Conservation (phyloP, 495 filamentous ascomycete species). For the Schizothecium vesticola region DNA sequence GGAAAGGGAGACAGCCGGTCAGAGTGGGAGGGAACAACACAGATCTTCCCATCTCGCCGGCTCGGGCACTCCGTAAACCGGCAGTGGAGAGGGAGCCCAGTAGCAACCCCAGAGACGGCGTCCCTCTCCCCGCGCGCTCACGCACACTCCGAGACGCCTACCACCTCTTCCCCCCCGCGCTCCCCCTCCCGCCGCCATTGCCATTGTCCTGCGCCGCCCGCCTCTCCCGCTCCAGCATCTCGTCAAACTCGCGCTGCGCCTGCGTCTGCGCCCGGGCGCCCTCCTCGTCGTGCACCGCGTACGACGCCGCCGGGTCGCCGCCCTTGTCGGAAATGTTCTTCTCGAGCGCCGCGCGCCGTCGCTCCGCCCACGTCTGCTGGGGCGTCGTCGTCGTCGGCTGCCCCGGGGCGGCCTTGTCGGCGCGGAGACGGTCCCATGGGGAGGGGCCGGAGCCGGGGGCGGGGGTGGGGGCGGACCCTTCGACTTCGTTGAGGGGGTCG, state of each 20-base stretch:
- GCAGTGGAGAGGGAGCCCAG: too few species aligned
- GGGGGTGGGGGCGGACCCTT: neutral
- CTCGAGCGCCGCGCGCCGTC: neutral
- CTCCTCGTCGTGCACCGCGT: conserved; percentile 30
- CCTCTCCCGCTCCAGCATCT: conserved; percentile 37
- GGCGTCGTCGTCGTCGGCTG: neutral
- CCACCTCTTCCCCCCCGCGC: neutral
- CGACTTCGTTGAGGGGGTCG: neutral
- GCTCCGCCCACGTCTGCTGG: neutral
- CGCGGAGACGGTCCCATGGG: neutral
- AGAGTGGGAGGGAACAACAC: neutral
- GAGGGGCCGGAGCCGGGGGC: neutral
- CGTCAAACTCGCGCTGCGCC: conserved; percentile 45
- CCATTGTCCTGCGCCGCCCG: neutral
- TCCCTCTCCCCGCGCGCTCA: neutral
- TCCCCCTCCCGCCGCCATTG: neutral
- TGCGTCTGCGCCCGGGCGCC: conserved; percentile 35
- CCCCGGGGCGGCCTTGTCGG: neutral
- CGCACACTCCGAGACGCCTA: neutral
- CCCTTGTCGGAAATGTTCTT: neutral
- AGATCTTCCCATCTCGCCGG: neutral
- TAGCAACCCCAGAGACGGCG: neutral
- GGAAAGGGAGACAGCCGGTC: neutral
- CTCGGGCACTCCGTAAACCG: too few species aligned
- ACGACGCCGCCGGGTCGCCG: conserved; percentile 14